Base-by-base conservation (phyloP, 1,284 basidiomycete genomes). In the Microstroma glucosiphilum region DNA sequence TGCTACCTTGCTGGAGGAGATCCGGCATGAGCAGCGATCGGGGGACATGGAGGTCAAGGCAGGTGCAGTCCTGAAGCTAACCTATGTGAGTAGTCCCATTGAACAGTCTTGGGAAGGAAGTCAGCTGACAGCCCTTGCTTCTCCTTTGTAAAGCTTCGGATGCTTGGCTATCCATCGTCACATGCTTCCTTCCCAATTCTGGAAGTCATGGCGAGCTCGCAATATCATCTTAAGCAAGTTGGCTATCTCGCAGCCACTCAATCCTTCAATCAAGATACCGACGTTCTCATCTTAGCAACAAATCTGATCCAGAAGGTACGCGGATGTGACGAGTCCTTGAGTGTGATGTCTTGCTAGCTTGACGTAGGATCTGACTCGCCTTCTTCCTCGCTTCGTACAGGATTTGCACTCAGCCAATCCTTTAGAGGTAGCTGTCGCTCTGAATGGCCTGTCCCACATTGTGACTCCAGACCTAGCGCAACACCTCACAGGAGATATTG, bases 11-110 rank as follows among this genome's bases (percentile, higher is more conserved):
- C 82, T 85, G 70, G 79, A 80, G 37, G 85, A 99, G 83, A 96
- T 97, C 72, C 83, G 91, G 64, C 84, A 85, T 62, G 96, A 99
- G 82, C 87, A 97, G 74, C 89, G 87, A 81, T 87, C 86, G 74
- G 92, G 91, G 75, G 96, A 98, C 77, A 94, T 97, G 89, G 90
- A 92, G 69, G 85, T 98, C 70, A 98, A 99, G 81, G 91, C 92
- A 0, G 92, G 86, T 40, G 96, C 92, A 0, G 87, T 97, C 48
- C 84, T 98, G 77, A 99, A 99, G 82, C 87, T 97, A 68, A 92
- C 91, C 75, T 99, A 97, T 82, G 92, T 94, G 81, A 81, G 90
- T 30, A n/a, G 56, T 2, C 26, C 17, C 9, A 8, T 40, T 30
- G 40, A 40, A 19, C 3, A 40, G 15, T 4, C 30, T 37, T 37